These are phyloP conservation scores for Kandelia obovata DNA, from an alignment of 345 rosid genomes.

Conservation along the genomic window DNA sequence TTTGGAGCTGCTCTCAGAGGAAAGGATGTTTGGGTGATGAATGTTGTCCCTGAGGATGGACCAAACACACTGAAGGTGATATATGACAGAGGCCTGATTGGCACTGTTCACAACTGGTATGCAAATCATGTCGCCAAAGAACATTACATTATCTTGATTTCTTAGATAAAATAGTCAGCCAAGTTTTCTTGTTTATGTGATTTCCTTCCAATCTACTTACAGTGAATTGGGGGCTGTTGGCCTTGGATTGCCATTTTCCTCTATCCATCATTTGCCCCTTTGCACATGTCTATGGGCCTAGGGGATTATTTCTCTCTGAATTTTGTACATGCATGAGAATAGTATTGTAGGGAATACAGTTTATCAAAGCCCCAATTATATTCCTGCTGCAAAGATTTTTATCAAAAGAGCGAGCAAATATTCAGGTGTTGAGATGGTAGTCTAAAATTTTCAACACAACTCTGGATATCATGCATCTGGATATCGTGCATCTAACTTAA, in stretches of 20 bases:
- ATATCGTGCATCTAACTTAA: background rate
- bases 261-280: no score
- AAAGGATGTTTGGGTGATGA: conserved; percentile 89
- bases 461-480: no score
- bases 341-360: no score
- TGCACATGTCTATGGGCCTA: no score
- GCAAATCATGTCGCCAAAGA: background rate
- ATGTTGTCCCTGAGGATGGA: conserved; percentile 65
- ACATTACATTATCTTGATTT: background rate
- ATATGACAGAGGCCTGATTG: conserved; percentile 83
- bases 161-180: background rate
- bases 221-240: background rate
- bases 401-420: no score
- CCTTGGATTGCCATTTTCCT: background rate
- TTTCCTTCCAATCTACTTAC: background rate
- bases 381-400: background rate
- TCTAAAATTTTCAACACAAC: background rate
- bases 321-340: no score
- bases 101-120: conserved; percentile 74
- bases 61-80: conserved; percentile 73
- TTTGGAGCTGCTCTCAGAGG: conserved; percentile 75
- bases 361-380: background rate
- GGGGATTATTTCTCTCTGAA: no score
- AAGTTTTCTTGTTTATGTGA: background rate
- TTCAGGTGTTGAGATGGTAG: no score